These are phyloP conservation scores for Aspergillus sp. DNA, from an alignment of 2,329 filamentous ascomycete genomes.

Conservation along the genomic window DNA sequence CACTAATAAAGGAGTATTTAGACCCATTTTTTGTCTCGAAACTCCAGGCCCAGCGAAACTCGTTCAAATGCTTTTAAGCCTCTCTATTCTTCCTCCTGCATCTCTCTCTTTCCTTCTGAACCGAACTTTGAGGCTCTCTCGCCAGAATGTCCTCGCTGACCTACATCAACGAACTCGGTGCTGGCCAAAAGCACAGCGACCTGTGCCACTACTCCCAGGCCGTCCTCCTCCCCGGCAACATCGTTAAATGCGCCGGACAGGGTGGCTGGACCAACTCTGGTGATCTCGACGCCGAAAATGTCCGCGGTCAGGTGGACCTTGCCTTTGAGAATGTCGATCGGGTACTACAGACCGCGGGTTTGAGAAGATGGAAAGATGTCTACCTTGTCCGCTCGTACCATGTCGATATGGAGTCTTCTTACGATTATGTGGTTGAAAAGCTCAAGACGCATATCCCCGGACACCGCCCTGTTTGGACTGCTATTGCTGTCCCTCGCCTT, in stretches of 20 bases:
- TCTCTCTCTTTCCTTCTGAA: too few relatives aligned
- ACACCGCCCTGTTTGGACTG: slow-evolving; percentile 29
- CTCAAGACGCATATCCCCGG: slow-evolving; percentile 24
- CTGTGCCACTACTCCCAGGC: slow-evolving; percentile 31
- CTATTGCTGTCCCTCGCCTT: slow-evolving; percentile 21
- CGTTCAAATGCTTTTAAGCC: too few relatives aligned
- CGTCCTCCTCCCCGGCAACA: slow-evolving; percentile 24
- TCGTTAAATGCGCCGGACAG: slow-evolving; percentile 31
- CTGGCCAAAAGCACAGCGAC: slow-evolving; percentile 13
- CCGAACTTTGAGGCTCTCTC: too few relatives aligned
- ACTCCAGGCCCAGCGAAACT: too few relatives aligned
- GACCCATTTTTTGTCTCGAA: too few relatives aligned
- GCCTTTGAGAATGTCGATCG: slow-evolving; percentile 28
- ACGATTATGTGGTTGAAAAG: slow-evolving; percentile 22
- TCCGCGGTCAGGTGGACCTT: slow-evolving; percentile 19
- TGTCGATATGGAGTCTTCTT: slow-evolving; percentile 21
- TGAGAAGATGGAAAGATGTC: slow-evolving; percentile 25
- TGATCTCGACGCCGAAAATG: slow-evolving; percentile 1
- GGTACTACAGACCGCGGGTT: slow-evolving; percentile 21
- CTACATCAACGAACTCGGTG: slow-evolving; percentile 14
- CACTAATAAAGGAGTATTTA: too few relatives aligned
- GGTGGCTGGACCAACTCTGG: slow-evolving; percentile 28
- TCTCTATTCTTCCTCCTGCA: too few relatives aligned
- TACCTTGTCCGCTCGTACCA: slow-evolving; percentile 29
- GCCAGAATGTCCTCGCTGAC: slow-evolving; percentile 1